Conservation (phyloP, 2,329 filamentous ascomycete species). For the Teratosphaeria viscida region DNA sequence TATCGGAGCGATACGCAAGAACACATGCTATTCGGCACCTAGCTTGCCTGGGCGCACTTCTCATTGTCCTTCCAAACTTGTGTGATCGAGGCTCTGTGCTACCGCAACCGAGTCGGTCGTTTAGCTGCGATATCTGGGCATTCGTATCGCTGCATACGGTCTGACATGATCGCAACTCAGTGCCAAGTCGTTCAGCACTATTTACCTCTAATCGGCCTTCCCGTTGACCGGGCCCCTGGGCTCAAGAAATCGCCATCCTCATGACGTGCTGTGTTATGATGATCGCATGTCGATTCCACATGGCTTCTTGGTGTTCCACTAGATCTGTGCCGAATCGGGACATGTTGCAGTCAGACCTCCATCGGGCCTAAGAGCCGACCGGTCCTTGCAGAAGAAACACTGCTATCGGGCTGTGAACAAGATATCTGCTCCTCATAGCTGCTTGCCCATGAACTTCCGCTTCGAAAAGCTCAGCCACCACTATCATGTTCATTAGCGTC, state of each 20-base stretch:
- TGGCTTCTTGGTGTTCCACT: too few species aligned
- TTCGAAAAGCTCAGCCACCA: slow-evolving; percentile 99
- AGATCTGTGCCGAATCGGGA: too few species aligned
- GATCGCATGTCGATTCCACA: too few species aligned
- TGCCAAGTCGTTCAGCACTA: background rate
- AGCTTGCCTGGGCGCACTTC: too few species aligned
- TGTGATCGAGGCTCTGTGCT: too few species aligned
- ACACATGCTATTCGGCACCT: too few species aligned
- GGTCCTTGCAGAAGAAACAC: background rate
- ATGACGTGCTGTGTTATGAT: too few species aligned
- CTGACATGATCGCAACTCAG: background rate
- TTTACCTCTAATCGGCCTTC: background rate
- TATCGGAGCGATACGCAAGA: too few species aligned
- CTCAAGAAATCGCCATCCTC: background rate
- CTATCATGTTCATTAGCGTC: slow-evolving; percentile 45
- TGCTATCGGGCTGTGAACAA: too few species aligned
- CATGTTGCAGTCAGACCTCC: background rate
- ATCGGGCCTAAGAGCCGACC: background rate
- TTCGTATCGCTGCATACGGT: background rate
- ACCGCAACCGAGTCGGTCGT: background rate
- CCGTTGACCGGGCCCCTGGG: background rate
- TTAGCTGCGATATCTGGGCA: background rate
- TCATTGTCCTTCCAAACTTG: too few species aligned
- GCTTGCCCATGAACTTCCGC: slow-evolving; percentile 99
- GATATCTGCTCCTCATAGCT: slow-evolving; percentile 20